These are phyloP conservation scores for Botrytis squamosa DNA, from an alignment of 2,329 filamentous ascomycete genomes.

Conservation along the genomic window DNA sequence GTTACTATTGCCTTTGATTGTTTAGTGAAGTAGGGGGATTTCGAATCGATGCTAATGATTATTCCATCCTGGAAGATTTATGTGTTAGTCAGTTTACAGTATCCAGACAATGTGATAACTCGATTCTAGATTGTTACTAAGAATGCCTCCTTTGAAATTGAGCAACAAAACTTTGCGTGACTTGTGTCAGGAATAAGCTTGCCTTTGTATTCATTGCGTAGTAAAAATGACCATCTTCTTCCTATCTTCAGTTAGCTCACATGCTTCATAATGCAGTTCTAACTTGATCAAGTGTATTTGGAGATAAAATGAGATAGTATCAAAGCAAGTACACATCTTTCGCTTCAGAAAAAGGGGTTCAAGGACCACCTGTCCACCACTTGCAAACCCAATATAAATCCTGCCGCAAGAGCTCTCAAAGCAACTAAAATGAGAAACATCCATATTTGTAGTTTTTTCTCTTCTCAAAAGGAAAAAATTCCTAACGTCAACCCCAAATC, in stretches of 20 bases:
- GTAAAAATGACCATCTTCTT: neutral
- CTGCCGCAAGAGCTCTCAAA: neutral
- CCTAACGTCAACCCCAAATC: neutral
- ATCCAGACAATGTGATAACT: fast-evolving
- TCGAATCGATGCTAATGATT: neutral
- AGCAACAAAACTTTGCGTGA: neutral
- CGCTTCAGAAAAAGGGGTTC: neutral
- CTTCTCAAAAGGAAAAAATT: too few relatives aligned
- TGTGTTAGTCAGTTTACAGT: neutral
- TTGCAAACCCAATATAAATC: neutral
- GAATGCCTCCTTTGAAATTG: neutral
- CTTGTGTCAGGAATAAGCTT: neutral
- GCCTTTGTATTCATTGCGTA: neutral
- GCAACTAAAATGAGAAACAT: neutral
- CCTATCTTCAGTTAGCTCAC: neutral
- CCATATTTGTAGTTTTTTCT: too few relatives aligned
- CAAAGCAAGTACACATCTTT: neutral
- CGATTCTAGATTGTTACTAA: neutral
- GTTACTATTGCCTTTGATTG: neutral
- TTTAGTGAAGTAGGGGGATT: neutral
- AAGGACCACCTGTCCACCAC: neutral
- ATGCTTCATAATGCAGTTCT: neutral
- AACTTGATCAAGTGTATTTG: neutral
- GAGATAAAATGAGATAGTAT: neutral
- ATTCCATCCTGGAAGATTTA: neutral